Percentiles rank a stretch among this genome's conserved stretches.
Conservation (phyloP, 805 yeast genomes). For the Candida tallmaniae region DNA sequence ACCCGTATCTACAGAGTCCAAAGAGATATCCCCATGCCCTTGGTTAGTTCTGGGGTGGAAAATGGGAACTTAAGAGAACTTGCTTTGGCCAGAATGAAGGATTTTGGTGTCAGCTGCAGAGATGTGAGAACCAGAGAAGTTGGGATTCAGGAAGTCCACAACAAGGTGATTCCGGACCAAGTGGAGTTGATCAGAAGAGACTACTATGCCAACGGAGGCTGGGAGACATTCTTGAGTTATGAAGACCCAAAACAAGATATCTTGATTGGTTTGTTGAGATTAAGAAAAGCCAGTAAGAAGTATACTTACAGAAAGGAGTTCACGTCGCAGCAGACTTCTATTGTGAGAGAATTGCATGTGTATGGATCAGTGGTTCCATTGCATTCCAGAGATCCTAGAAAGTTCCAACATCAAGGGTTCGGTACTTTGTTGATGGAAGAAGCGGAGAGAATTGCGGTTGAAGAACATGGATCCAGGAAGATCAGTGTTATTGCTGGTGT, state of each 20-base stretch:
- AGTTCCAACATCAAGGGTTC: conserved; percentile 98
- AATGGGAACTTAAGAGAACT: conserved; percentile 94
- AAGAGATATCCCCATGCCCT: conserved; percentile 98
- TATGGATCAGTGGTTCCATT: conserved; percentile 97
- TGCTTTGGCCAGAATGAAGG: conserved; percentile 96
- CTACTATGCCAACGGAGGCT: conserved; percentile 95
- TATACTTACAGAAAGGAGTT: conserved; percentile 90
- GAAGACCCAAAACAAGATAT: conserved; percentile 98
- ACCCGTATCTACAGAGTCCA: conserved; percentile 97
- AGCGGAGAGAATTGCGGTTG: conserved; percentile 92
- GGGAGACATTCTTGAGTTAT: conserved; percentile 95
- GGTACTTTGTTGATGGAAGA: conserved; percentile 98
- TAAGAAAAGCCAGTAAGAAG: conserved; percentile 83
- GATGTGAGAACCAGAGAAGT: conserved; percentile 98
- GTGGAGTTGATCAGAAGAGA: conserved; percentile 94
- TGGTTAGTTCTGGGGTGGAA: conserved; percentile 96
- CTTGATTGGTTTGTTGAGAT: conserved; percentile 81
- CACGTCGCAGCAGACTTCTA: conserved; percentile 76
- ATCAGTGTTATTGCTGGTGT: conserved; percentile 95
- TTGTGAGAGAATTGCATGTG: conserved; percentile 96
- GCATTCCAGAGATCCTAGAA: conserved; percentile 94
- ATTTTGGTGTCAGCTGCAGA: conserved; percentile 92
- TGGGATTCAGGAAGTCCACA: conserved; percentile 97
- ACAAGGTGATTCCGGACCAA: conserved; percentile 94
- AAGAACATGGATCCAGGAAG: conserved; percentile 90